A percentile compares a stretch with the other conserved stretches of the same genome.
Evolutionary conservation across 1,284 basidiomycete genomes (phyloP).

Genomic region (Ceratobasidium sp.): DNA sequence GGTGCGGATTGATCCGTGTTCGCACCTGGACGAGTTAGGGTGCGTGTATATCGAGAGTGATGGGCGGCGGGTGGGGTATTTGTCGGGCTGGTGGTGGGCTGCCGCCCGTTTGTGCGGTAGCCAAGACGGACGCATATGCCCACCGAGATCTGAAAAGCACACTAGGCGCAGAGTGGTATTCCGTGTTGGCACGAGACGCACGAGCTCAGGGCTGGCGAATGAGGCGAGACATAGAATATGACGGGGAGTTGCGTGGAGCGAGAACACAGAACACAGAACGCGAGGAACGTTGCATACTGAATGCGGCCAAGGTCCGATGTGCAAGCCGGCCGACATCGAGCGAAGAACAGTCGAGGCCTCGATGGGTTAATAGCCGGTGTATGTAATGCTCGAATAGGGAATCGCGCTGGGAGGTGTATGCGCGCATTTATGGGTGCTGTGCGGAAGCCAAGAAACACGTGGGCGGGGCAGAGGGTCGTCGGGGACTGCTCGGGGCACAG

Average conservation of each 20-base stretch:
- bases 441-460: background rate
- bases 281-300: background rate
- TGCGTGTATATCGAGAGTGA: too few relatives aligned
- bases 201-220: background rate
- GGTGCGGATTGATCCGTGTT: slow-evolving; percentile 39
- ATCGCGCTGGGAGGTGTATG: background rate
- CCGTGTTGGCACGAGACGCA: background rate
- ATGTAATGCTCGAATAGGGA: background rate
- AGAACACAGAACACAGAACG: too few relatives aligned
- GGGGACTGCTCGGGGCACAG: slow-evolving; percentile 4
- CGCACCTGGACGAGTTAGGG: too few relatives aligned
- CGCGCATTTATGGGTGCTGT: background rate
- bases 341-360: slow-evolving; percentile 4
- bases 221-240: background rate
- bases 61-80: too few relatives aligned
- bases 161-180: background rate
- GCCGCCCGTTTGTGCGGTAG: too few relatives aligned
- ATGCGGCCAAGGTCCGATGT: slow-evolving; percentile 19
- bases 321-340: slow-evolving; percentile 7
- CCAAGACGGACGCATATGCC: too few relatives aligned
- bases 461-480: slow-evolving; percentile 1
- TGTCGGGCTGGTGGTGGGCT: too few relatives aligned
- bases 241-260: too few relatives aligned
- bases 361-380: slow-evolving; percentile 7
- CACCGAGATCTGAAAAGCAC: background rate